Conservation (phyloP, 192 early-diverging fungal species). For the Backusella morwellensis region DNA sequence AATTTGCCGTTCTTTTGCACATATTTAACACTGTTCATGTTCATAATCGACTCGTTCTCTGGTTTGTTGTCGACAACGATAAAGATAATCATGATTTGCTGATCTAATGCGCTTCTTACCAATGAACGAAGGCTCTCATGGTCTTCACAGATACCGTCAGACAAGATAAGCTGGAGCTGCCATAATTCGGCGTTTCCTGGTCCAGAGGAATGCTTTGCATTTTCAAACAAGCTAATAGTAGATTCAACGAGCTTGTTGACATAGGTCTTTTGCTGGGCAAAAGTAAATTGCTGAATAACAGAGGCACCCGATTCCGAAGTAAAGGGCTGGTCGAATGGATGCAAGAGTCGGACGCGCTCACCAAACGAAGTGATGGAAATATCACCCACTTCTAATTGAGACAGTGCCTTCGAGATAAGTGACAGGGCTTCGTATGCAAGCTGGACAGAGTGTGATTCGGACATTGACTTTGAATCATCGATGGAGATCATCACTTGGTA, state of each 20-base stretch:
- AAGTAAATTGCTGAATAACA: conserved; percentile 88
- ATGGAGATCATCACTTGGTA: conserved; percentile 99
- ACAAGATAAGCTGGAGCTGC: conserved; percentile 95
- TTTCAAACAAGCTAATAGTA: conserved; percentile 75
- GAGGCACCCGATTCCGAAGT: conserved; percentile 87
- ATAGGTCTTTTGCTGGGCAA: conserved; percentile 86
- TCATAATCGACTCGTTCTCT: conserved; percentile 82
- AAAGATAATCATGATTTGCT: conserved; percentile 93
- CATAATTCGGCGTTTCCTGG: conserved; percentile 73
- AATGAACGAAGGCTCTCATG: conserved; percentile 80
- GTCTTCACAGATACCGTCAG: conserved; percentile 96
- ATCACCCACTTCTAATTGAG: conserved; percentile 94
- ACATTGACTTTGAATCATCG: conserved; percentile 98
- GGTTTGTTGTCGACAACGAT: conserved; percentile 88
- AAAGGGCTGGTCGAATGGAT: conserved; percentile 94
- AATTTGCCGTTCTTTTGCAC: conserved; percentile 58
- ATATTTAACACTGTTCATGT: conserved; percentile 88
- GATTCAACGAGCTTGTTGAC: conserved; percentile 86
- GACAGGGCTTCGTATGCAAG: conserved; percentile 95
- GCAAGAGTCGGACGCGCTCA: conserved; percentile 79
- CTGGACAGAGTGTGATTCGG: conserved; percentile 81
- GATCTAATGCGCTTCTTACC: conserved; percentile 82
- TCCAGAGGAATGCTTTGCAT: conserved; percentile 54
- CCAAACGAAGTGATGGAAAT: conserved; percentile 92
- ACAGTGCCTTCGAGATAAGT: conserved; percentile 87